These are phyloP conservation scores for Discostella stelligera DNA, from an alignment of 352 stramenopile species.

Conservation along the genomic window DNA sequence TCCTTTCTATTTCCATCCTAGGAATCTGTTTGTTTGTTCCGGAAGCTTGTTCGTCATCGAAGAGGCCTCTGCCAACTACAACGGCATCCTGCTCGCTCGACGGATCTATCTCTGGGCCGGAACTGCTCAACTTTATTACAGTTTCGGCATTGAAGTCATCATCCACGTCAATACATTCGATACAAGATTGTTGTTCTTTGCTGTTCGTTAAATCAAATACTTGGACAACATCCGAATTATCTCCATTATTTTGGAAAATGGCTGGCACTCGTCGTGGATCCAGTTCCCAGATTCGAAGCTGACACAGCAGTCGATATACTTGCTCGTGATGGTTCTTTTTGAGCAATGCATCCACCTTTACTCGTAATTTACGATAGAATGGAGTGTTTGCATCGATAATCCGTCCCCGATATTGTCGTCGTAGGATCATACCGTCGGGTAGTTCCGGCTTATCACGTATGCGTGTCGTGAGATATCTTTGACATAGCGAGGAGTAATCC, in stretches of 20 bases:
- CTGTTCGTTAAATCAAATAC: constrained; percentile 37
- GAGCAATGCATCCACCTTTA: constrained; percentile 25
- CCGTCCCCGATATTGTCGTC: constrained; percentile 21
- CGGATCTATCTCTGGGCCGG: neutral
- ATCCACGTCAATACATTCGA: constrained; percentile 40
- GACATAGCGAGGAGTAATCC: constrained; percentile 23
- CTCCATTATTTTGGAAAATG: constrained; percentile 3
- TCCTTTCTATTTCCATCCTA: too few species aligned
- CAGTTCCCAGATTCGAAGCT: constrained; percentile 38
- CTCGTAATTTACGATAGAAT: constrained; percentile 19
- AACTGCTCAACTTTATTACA: constrained; percentile 1
- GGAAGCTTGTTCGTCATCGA: neutral
- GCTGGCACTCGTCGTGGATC: constrained; percentile 26
- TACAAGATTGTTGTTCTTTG: neutral
- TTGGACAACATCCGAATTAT: constrained; percentile 14
- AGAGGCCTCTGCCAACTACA: neutral
- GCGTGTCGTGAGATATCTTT: constrained; percentile 34
- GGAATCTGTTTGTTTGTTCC: neutral
- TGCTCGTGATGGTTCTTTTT: constrained; percentile 19
- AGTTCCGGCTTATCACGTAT: constrained; percentile 25
- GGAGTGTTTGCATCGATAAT: constrained; percentile 31
- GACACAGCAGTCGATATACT: constrained; percentile 37
- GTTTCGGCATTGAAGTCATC: constrained; percentile 10
- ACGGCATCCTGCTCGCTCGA: constrained; percentile 17
- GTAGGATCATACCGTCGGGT: constrained; percentile 30